A percentile compares a stretch with the other conserved stretches of the same genome.
These are phyloP conservation scores for Pelargonium fulgidum DNA, from an alignment of 441 rosid genomes.

Conservation along the genomic window DNA sequence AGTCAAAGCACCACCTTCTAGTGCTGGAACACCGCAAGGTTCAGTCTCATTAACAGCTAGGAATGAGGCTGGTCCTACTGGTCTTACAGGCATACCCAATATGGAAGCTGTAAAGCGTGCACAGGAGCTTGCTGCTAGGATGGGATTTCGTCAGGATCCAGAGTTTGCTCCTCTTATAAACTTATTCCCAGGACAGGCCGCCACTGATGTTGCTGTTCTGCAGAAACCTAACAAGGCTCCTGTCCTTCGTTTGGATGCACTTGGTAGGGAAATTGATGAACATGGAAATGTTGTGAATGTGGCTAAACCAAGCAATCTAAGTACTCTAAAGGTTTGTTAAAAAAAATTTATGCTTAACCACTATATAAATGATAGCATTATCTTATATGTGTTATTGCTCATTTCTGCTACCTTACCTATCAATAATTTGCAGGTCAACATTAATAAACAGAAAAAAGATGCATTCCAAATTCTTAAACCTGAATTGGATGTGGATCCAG, in stretches of 20 bases:
- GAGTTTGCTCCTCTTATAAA: conserved; percentile 63
- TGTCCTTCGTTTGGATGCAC: conserved; percentile 84
- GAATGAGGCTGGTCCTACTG: conserved; percentile 28
- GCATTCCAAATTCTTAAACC: conserved; percentile 96
- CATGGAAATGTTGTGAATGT: conserved; percentile 76
- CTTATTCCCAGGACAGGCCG: conserved; percentile 53
- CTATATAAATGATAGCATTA: too few species aligned
- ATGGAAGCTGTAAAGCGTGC: conserved; percentile 84
- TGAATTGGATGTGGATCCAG: conserved; percentile 74
- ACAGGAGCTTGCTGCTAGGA: conserved; percentile 76
- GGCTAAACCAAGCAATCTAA: conserved; percentile 83
- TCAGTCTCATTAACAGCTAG: conserved; percentile 22
- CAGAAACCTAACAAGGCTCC: conserved; percentile 84
- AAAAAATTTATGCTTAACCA: too few species aligned
- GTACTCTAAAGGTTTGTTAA: conserved; percentile 73
- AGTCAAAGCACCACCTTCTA: conserved; percentile 12
- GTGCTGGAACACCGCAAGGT: conserved; percentile 24
- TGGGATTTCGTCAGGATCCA: conserved; percentile 80
- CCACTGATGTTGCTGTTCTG: conserved; percentile 41
- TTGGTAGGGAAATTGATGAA: conserved; percentile 93
- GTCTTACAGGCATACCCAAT: conserved; percentile 45
- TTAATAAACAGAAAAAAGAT: conserved; percentile 90
- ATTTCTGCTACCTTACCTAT: conserved; percentile 7
- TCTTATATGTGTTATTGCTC: too few species aligned
- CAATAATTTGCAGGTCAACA: conserved; percentile 63